Conservation (phyloP, 1,284 basidiomycete species). For the Ustanciosporium gigantosporum region DNA sequence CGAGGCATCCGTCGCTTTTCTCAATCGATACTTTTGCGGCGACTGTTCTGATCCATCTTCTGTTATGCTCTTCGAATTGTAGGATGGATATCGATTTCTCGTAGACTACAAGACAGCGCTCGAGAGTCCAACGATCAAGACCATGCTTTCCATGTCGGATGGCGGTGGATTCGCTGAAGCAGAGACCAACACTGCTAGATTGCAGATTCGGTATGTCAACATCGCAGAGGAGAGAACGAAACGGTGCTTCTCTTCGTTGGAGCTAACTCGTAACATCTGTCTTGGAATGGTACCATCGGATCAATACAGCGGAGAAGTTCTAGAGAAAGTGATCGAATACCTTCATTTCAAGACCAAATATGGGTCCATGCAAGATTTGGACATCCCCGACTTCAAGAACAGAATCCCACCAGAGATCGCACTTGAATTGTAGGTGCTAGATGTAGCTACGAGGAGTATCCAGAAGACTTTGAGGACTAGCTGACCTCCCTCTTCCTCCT, state of each 20-base stretch:
- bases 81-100: constrained; percentile 54
- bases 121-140: constrained; percentile 43
- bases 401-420: constrained; percentile 78
- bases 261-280: not conserved
- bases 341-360: constrained; percentile 77
- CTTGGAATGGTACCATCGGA: not conserved
- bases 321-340: constrained; percentile 81
- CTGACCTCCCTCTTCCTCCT: not conserved
- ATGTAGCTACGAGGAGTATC: no score
- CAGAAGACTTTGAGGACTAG: no score
- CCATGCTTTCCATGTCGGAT: constrained; percentile 47
- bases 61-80: not conserved
- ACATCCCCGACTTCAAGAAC: constrained; percentile 77
- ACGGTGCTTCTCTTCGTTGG: no score
- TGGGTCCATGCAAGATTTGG: constrained; percentile 69
- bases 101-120: constrained; percentile 37
- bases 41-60: not conserved
- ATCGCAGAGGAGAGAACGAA: no score
- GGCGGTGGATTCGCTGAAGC: constrained; percentile 63
- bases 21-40: not conserved
- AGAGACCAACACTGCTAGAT: constrained; percentile 60
- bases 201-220: constrained; percentile 61
- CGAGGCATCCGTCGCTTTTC: no score
- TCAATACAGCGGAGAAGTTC: constrained; percentile 69
- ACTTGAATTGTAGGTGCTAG: constrained; percentile 76